Percentiles rank a stretch among this genome's conserved stretches.
phyloP scores from a whole-genome alignment of 257 asterid genomes.

The Solanum dulcamara region DNA sequence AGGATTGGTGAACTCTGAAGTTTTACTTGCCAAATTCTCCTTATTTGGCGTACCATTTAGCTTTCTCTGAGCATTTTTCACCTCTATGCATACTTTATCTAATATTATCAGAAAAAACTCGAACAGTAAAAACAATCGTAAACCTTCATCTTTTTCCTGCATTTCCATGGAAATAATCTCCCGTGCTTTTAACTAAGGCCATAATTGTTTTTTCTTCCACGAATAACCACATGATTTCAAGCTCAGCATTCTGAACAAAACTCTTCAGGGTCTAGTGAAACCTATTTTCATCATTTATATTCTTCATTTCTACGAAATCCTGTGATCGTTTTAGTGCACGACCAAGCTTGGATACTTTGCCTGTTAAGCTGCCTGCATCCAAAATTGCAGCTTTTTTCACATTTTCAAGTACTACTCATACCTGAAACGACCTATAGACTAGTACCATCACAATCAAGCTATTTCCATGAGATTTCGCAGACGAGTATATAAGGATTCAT shows the following conservation, averaged over 20 bases:
- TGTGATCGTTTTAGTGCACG: slow-evolving; percentile 36
- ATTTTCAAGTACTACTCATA: slow-evolving; percentile 45
- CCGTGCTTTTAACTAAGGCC: slow-evolving; percentile 67
- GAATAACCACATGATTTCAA: slow-evolving; percentile 39
- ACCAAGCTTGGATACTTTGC: slow-evolving; percentile 46
- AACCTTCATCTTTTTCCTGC: slow-evolving; percentile 83
- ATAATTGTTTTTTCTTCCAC: slow-evolving; percentile 79
- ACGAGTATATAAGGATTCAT: not conserved
- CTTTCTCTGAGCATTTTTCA: slow-evolving; percentile 31
- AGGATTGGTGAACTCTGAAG: slow-evolving; percentile 15
- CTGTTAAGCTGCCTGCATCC: slow-evolving; percentile 54
- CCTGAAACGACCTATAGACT: slow-evolving; percentile 70
- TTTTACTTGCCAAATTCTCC: slow-evolving; percentile 15
- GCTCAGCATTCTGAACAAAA: slow-evolving; percentile 63
- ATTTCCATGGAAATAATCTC: slow-evolving; percentile 82
- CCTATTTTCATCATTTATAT: slow-evolving; percentile 33
- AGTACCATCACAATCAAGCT: slow-evolving; percentile 4
- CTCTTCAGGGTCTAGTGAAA: slow-evolving; percentile 43
- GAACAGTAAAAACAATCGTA: slow-evolving; percentile 57
- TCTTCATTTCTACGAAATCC: slow-evolving; percentile 55
- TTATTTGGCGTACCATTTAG: slow-evolving; percentile 7
- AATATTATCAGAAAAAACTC: slow-evolving; percentile 64
- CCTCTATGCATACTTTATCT: slow-evolving; percentile 70
- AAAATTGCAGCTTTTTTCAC: slow-evolving; percentile 64
- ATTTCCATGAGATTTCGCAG: not conserved